Conservation (phyloP, 495 filamentous ascomycete genomes). For the Penicillium malachiteum region DNA sequence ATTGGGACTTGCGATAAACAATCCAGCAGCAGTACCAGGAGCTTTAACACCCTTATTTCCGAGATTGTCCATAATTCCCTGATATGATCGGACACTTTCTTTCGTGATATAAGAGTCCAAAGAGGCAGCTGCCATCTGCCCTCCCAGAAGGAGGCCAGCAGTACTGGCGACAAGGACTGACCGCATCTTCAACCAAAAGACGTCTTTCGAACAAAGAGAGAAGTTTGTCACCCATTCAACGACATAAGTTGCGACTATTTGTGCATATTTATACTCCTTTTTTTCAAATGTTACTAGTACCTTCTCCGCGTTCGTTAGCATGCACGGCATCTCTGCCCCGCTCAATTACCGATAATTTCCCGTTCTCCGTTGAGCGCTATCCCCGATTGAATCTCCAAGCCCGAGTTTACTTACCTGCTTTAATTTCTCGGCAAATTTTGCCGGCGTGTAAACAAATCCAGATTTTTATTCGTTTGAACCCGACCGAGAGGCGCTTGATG, state of each 20-base stretch:
- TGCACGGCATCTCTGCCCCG: background rate
- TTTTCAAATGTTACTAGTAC: too few species aligned
- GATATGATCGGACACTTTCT: slow-evolving; percentile 7
- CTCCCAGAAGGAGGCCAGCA: slow-evolving; percentile 7
- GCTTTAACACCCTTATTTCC: slow-evolving; percentile 47
- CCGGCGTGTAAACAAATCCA: background rate
- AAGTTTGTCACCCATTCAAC: background rate
- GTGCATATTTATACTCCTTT: background rate
- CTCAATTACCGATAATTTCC: slow-evolving; percentile 3
- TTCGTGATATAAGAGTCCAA: slow-evolving; percentile 6
- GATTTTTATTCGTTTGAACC: background rate
- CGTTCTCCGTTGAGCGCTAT: background rate
- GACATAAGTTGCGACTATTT: background rate
- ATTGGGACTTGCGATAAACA: slow-evolving; percentile 55
- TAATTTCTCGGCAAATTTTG: background rate
- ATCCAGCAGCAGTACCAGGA: slow-evolving; percentile 41
- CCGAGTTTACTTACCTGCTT: background rate
- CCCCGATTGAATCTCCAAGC: background rate
- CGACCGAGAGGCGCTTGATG: background rate
- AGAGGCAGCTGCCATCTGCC: slow-evolving; percentile 1
- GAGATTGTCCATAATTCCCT: slow-evolving; percentile 53
- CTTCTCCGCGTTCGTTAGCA: background rate
- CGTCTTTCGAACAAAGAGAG: background rate
- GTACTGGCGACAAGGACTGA: background rate
- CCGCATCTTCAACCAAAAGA: background rate